Evolutionary conservation across 495 filamentous ascomycete genomes (phyloP).

Genomic region (Daldinia caldariorum): DNA sequence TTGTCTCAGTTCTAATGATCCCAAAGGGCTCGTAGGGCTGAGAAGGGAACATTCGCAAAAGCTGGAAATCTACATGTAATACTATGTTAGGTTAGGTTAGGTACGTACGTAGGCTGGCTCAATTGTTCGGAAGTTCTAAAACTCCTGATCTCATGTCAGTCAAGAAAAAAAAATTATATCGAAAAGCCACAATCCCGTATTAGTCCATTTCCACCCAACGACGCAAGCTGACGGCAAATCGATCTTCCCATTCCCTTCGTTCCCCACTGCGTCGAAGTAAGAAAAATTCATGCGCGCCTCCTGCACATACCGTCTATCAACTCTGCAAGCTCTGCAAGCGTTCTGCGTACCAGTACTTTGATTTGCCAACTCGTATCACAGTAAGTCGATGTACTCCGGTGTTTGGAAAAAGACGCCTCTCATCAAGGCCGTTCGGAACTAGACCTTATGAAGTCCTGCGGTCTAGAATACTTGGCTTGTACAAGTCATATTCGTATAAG

Average conservation of each 20-base stretch:
- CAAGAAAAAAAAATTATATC: not conserved
- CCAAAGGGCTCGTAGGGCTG: conserved; percentile 41
- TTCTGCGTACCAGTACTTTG: conserved; percentile 29
- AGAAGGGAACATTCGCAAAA: conserved; percentile 20
- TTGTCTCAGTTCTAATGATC: conserved; percentile 29
- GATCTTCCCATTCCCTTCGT: not conserved
- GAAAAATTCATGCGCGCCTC: conserved; percentile 20
- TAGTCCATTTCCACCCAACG: not conserved
- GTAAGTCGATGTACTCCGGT: conserved; percentile 29
- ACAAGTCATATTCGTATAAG: conserved; percentile 17
- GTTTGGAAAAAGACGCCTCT: conserved; percentile 21
- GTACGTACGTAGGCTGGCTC: not conserved
- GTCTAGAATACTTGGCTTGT: conserved; percentile 22
- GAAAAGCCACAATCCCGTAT: conserved; percentile 7
- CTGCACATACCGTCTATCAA: conserved; percentile 23
- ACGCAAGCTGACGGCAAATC: not conserved
- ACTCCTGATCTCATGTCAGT: conserved; percentile 1
- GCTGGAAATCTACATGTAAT: conserved; percentile 1
- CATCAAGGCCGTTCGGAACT: not conserved
- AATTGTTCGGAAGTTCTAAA: conserved; percentile 1
- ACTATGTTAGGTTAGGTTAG: not conserved
- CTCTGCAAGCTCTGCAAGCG: conserved; percentile 32
- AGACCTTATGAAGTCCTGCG: conserved; percentile 5
- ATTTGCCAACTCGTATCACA: conserved; percentile 40
- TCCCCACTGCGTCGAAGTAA: not conserved